Evolutionary conservation across 257 asterid genomes (phyloP).

Genomic region (Solanum sejunctum): DNA sequence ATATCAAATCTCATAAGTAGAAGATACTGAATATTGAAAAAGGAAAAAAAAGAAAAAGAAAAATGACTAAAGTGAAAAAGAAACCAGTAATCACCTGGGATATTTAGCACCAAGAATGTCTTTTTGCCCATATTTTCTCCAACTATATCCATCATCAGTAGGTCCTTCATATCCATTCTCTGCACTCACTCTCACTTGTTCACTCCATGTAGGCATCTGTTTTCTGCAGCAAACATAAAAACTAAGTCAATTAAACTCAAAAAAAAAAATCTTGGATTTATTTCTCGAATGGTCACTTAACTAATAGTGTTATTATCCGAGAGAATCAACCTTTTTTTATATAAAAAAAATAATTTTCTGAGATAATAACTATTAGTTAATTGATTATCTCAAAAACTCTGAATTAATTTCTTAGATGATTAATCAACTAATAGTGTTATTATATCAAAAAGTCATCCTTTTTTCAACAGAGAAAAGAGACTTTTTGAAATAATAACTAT

Average conservation of each 20-base stretch:
- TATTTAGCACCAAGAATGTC: slow-evolving; percentile 45
- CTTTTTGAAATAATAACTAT: no score
- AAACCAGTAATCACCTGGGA: slow-evolving; percentile 23
- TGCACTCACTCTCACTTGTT: slow-evolving; percentile 43
- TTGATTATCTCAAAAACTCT: no score
- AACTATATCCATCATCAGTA: slow-evolving; percentile 61
- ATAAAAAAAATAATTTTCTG: no score
- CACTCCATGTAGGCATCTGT: slow-evolving; percentile 63
- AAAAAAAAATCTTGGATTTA: not conserved
- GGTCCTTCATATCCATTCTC: slow-evolving; percentile 74
- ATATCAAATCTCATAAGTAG: no score
- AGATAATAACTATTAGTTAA: no score
- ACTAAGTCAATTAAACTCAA: not conserved
- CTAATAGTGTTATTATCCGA: not conserved
- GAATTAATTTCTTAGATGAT: no score
- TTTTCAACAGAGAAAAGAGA: no score
- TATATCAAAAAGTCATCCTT: no score
- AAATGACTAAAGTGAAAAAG: not conserved
- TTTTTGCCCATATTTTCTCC: slow-evolving; percentile 80
- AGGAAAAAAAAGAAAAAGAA: no score
- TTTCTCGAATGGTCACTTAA: not conserved
- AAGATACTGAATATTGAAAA: no score
- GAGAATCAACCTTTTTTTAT: not conserved
- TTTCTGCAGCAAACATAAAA: slow-evolving; percentile 39
- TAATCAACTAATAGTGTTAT: no score